Percentiles rank a stretch among this genome's conserved stretches.
Conservation (phyloP, 1,284 basidiomycete genomes). For the Ceratobasidium sp. region DNA sequence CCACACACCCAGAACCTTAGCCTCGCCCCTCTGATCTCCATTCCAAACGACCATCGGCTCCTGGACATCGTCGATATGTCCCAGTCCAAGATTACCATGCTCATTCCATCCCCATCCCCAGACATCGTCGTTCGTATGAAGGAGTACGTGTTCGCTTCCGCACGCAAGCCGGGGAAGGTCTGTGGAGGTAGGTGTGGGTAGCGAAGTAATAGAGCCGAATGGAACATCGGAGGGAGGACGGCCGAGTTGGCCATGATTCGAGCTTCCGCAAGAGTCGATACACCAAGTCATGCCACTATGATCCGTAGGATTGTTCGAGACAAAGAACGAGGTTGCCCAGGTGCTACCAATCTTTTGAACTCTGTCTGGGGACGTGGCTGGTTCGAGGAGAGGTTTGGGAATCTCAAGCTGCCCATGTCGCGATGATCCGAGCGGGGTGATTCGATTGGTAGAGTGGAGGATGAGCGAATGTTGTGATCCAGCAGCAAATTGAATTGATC, state of each 20-base stretch:
- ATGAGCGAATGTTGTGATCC: constrained; percentile 81
- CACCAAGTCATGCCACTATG: constrained; percentile 26
- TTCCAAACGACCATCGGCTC: constrained; percentile 69
- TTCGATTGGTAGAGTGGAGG: constrained; percentile 64
- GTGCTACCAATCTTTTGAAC: constrained; percentile 69
- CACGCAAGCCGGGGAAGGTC: constrained; percentile 63
- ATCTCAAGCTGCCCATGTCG: constrained; percentile 74
- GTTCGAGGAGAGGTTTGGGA: constrained; percentile 52
- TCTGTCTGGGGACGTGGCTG: not conserved
- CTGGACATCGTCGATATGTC: constrained; percentile 67
- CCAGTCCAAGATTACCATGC: constrained; percentile 88
- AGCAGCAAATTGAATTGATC: constrained; percentile 59
- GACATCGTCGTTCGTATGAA: constrained; percentile 62
- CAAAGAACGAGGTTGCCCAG: constrained; percentile 84
- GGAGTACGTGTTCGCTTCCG: constrained; percentile 86
- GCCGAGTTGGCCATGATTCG: constrained; percentile 80
- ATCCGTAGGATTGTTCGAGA: constrained; percentile 53
- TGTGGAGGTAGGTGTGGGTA: constrained; percentile 4
- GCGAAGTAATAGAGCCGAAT: constrained; percentile 27
- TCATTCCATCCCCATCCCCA: constrained; percentile 97
- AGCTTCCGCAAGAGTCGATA: constrained; percentile 71
- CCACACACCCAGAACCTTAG: constrained; percentile 64
- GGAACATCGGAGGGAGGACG: constrained; percentile 50
- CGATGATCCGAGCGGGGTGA: constrained; percentile 74
- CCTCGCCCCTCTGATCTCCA: no score